Conservation (phyloP, 169 alveolate genomes). For the Eimeria maxima region DNA sequence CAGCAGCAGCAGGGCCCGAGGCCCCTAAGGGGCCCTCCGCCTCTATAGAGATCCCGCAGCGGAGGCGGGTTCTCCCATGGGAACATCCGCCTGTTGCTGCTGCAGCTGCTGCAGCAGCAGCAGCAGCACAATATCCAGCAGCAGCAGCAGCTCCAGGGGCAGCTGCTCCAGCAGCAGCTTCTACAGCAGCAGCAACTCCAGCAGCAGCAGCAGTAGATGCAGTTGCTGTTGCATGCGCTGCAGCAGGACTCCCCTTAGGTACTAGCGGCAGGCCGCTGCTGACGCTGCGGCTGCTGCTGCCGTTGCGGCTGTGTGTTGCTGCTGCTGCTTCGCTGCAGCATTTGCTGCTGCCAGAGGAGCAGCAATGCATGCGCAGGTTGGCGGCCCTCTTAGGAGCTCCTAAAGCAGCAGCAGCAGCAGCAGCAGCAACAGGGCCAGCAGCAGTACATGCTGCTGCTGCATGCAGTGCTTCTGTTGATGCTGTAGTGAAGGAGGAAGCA, state of each 20-base stretch:
- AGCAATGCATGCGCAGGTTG: not conserved
- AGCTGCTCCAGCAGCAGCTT: not conserved
- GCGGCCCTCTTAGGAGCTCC: not conserved
- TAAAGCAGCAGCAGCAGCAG: not conserved
- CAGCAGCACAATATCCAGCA: too few species aligned
- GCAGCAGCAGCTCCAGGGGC: slow-evolving; percentile 3
- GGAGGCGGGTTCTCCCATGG: not conserved
- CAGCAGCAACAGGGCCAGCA: slow-evolving; percentile 15
- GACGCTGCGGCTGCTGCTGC: slow-evolving; percentile 42
- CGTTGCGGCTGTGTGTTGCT: not conserved
- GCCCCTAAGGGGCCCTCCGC: too few species aligned
- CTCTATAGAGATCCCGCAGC: not conserved
- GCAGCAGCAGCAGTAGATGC: slow-evolving; percentile 55
- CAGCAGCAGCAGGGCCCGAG: not conserved
- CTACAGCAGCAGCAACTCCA: not conserved
- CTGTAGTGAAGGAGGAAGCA: too few species aligned
- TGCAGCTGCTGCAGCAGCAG: not conserved
- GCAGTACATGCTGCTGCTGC: not conserved
- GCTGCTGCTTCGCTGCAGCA: slow-evolving; percentile 1
- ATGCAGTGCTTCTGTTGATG: too few species aligned
- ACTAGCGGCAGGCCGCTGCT: not conserved
- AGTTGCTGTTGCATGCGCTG: slow-evolving; percentile 51
- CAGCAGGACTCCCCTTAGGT: slow-evolving; percentile 27
- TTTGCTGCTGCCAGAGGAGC: not conserved
- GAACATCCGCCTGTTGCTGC: not conserved